A percentile compares a stretch with the other conserved stretches of the same genome.
phyloP scores from a whole-genome alignment of 2,329 filamentous ascomycete genomes.

The Monosporascus ibericus region DNA sequence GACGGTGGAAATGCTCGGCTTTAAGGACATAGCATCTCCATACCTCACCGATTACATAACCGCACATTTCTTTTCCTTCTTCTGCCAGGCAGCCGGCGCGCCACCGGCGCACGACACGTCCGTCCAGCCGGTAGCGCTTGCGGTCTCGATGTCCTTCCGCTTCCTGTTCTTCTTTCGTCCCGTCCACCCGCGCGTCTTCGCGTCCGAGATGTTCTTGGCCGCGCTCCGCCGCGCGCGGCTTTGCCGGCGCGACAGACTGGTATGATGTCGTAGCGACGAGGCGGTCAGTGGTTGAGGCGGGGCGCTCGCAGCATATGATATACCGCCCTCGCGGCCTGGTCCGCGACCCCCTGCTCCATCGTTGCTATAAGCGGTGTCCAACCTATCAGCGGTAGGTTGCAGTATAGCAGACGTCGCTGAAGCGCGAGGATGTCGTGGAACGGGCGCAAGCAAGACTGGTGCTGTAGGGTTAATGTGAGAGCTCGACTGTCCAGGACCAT shows the following conservation, averaged over 20 bases:
- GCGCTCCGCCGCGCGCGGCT: slow-evolving; percentile 56
- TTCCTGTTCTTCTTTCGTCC: slow-evolving; percentile 31
- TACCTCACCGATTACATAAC: slow-evolving; percentile 40
- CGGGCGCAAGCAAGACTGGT: slow-evolving; percentile 45
- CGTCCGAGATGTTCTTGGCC: slow-evolving; percentile 56
- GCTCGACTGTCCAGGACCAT: slow-evolving; percentile 32
- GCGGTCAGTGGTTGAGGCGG: slow-evolving; percentile 31
- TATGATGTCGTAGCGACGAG: slow-evolving; percentile 31
- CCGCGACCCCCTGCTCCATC: neutral
- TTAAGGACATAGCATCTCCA: neutral
- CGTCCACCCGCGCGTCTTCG: slow-evolving; percentile 52
- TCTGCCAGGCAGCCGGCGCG: slow-evolving; percentile 20
- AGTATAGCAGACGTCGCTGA: slow-evolving; percentile 27
- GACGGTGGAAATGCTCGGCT: no score
- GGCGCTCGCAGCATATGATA: slow-evolving; percentile 4
- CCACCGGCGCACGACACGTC: slow-evolving; percentile 35
- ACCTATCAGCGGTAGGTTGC: slow-evolving; percentile 43
- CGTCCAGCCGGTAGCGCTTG: slow-evolving; percentile 46
- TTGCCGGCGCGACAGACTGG: slow-evolving; percentile 39
- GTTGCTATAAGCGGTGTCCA: slow-evolving; percentile 49
- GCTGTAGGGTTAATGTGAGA: slow-evolving; percentile 29
- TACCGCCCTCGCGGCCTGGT: no score
- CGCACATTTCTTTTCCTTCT: slow-evolving; percentile 40
- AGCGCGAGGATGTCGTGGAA: slow-evolving; percentile 44
- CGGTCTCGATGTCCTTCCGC: slow-evolving; percentile 33